Percentiles rank a stretch among this genome's conserved stretches.
Conservation (phyloP, 192 early-diverging fungal species). For the Coemansia sp. region DNA sequence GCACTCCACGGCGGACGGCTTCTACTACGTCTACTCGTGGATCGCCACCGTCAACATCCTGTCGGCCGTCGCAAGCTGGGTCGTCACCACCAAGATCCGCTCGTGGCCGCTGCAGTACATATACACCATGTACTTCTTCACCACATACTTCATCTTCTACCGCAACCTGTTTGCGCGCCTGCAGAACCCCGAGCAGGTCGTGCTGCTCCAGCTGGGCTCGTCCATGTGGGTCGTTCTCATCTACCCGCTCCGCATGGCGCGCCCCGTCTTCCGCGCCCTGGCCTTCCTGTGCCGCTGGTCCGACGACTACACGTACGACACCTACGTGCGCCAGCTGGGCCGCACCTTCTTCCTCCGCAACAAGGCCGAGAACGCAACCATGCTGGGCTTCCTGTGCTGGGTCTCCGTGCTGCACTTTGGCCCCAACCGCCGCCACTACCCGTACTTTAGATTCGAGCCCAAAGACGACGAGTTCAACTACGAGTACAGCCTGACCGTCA, state of each 20-base stretch:
- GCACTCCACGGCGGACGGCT: conserved; percentile 62
- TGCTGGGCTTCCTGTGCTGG: conserved; percentile 76
- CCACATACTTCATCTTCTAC: conserved; percentile 83
- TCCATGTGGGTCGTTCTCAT: conserved; percentile 77
- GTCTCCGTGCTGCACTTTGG: conserved; percentile 71
- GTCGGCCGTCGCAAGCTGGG: conserved; percentile 66
- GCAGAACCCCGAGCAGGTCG: conserved; percentile 67
- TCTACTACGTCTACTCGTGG: conserved; percentile 77
- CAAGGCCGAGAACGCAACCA: conserved; percentile 75
- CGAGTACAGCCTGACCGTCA: conserved; percentile 60
- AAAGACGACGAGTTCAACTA: conserved; percentile 59
- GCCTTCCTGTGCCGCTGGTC: conserved; percentile 58
- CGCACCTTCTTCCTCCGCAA: conserved; percentile 73
- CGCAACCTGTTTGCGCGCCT: conserved; percentile 75
- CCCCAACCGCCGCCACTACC: conserved; percentile 67
- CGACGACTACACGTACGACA: conserved; percentile 64
- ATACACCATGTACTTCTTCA: conserved; percentile 77
- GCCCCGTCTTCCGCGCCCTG: conserved; percentile 55
- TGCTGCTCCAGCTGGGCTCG: conserved; percentile 67
- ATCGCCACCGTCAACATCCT: conserved; percentile 71
- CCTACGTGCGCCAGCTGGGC: conserved; percentile 69
- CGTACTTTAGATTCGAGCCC: conserved; percentile 67
- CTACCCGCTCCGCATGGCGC: conserved; percentile 73
- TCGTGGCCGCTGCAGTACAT: conserved; percentile 71
- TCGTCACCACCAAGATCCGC: conserved; percentile 63